Evolutionary conservation across 202 grass and related monocot species (phyloP).

Genomic region (Alloteropsis angusta): DNA sequence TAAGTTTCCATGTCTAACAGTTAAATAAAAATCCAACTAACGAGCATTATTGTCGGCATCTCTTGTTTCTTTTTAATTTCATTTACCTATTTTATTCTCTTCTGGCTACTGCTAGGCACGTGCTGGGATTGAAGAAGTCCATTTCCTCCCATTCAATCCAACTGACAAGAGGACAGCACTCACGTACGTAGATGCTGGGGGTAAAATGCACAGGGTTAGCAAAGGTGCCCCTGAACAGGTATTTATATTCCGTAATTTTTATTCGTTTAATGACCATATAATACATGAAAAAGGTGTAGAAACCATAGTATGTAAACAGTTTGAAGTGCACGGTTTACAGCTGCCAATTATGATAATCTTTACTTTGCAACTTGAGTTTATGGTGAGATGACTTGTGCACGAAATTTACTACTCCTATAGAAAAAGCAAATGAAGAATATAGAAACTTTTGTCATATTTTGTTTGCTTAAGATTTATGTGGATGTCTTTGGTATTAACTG

Average conservation of each 20-base stretch:
- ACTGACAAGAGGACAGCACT: constrained; percentile 62
- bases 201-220: constrained; percentile 63
- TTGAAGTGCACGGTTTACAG: background rate
- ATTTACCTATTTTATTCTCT: constrained; percentile 1
- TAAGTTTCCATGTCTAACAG: background rate
- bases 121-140: constrained; percentile 45
- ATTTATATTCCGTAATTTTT: constrained; percentile 1
- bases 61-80: background rate
- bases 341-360: background rate
- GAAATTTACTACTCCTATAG: background rate
- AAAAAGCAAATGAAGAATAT: background rate
- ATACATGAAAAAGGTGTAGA: background rate
- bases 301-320: background rate
- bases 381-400: background rate
- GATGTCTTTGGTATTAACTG: background rate
- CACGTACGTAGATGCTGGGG: constrained; percentile 44
- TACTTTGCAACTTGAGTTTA: background rate
- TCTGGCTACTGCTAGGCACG: constrained; percentile 36
- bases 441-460: background rate
- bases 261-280: background rate
- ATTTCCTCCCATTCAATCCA: constrained; percentile 66
- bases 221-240: constrained; percentile 76
- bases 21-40: background rate
- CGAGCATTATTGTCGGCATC: background rate
- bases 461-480: background rate